Evolutionary conservation across 148 eudicot species (phyloP).

Genomic region (Drosera capensis): DNA sequence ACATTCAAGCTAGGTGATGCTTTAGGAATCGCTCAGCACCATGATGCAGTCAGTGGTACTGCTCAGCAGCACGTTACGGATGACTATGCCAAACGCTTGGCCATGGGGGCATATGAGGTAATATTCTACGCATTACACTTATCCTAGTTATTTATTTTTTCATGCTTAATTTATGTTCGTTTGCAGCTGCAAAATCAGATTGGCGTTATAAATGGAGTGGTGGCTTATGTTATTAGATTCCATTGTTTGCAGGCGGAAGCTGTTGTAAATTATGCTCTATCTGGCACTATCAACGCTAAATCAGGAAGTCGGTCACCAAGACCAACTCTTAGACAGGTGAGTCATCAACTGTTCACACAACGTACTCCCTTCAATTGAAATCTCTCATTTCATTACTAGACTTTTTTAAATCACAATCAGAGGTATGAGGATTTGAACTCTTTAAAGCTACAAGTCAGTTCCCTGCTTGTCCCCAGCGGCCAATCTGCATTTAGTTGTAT

Average conservation of each 20-base stretch:
- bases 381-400: background rate
- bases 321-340: conserved; percentile 49
- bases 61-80: conserved; percentile 67
- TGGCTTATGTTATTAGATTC: background rate
- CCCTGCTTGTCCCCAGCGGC: too few species aligned
- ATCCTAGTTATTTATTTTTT: too few species aligned
- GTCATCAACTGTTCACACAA: conserved; percentile 4
- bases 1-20: conserved; percentile 73
- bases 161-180: too few species aligned
- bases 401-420: too few species aligned
- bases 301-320: conserved; percentile 20
- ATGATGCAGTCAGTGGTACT: conserved; percentile 77
- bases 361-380: too few species aligned
- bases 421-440: too few species aligned
- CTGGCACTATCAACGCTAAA: conserved; percentile 34
- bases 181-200: too few species aligned
- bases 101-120: conserved; percentile 71
- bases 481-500: too few species aligned
- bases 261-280: conserved; percentile 47
- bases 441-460: too few species aligned
- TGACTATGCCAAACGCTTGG: conserved; percentile 67
- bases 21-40: conserved; percentile 80
- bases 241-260: conserved; percentile 39
- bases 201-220: background rate
- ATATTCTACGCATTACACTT: background rate